Evolutionary conservation across 2,329 filamentous ascomycete species (phyloP), one percentile per base, ranked within the genome.

Genomic region (Botrytis tulipae): DNA sequence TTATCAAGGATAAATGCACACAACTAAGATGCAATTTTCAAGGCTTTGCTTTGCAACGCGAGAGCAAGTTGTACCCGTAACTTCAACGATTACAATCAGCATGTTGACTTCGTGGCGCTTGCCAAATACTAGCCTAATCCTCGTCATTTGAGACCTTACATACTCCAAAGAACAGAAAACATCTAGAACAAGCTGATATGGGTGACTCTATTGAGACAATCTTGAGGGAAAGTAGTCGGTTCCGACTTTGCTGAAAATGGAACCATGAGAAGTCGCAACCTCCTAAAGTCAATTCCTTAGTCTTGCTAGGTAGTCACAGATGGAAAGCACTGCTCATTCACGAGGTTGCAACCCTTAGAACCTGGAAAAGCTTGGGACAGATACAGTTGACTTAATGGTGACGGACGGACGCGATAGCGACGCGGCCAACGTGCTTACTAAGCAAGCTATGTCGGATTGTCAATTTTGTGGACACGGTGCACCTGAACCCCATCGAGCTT

Each of bases 381-480:
- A 25, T 62, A 8, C 35, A 62, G 18, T 62, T 62, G 14, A 22
- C 40, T 29, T 46, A 9, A 35, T 32, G 16, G 20, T 16, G 3
- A 25, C 40, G 20, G 3, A 25, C 40, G 20, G 5, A 25, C 40
- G 20, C 20, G 48, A 54, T 9, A 37, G 16, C 22, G 14, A 66
- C 44, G 62, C 18, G 16, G 63, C 12, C 7, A 18, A 8, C n/a
- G 22, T 46, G 72, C 20, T 71, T 59, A 73, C 46, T 51, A 73
- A 69, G 37, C 46, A n/a, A n/a, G 18, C 22, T 20, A 68, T 54
- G 9, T 29, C 16, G n/a, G n/a, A 32, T 18, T n/a, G 67, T 14
- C 67, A 69, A 69, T 29, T 35, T 70, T 70, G 67, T 70, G 67
- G 67, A 70, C 67, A 70, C 67, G 67, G 25, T 59, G 54, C 67